Conservation (phyloP, 2,329 filamentous ascomycete species). For the Exophiala aquamarina region DNA sequence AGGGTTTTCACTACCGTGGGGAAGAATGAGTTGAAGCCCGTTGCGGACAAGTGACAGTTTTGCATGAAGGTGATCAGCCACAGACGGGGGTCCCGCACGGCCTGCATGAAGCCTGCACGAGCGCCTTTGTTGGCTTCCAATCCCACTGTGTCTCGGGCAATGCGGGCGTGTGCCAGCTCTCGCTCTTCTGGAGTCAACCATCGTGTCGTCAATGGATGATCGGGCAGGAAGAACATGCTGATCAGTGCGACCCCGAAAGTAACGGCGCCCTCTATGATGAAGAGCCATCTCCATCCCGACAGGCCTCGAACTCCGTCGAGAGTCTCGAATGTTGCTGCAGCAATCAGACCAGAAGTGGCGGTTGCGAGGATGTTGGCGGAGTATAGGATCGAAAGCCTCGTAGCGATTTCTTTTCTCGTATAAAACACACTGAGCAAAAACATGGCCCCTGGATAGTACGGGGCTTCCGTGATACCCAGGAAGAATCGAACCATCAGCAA, state of each 20-base stretch:
- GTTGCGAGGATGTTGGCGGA: slow-evolving; percentile 61
- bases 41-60: slow-evolving; percentile 45
- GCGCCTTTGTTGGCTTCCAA: background rate
- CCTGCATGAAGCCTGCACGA: slow-evolving; percentile 15
- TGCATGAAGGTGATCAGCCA: slow-evolving; percentile 48
- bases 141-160: slow-evolving; percentile 14
- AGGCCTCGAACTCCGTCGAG: slow-evolving; percentile 58
- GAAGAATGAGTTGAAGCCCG: slow-evolving; percentile 47
- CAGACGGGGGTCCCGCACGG: slow-evolving; percentile 34
- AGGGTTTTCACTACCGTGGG: slow-evolving; percentile 49
- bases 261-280: slow-evolving; percentile 55
- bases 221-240: slow-evolving; percentile 42
- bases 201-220: slow-evolving; percentile 41
- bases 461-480: slow-evolving; percentile 50
- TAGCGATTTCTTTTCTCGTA: slow-evolving; percentile 58
- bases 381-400: slow-evolving; percentile 56
- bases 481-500: slow-evolving; percentile 44
- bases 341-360: slow-evolving; percentile 60
- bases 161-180: slow-evolving; percentile 42
- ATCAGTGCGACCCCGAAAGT: slow-evolving; percentile 44
- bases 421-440: slow-evolving; percentile 55
- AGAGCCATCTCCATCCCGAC: slow-evolving; percentile 62
- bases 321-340: slow-evolving; percentile 59
- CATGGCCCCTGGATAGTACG: slow-evolving; percentile 64
- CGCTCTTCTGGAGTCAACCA: slow-evolving; percentile 33